Evolutionary conservation across 371 early-diverging fungal genomes (phyloP).

Genomic region (Apophysomyces trapeziformis): DNA sequence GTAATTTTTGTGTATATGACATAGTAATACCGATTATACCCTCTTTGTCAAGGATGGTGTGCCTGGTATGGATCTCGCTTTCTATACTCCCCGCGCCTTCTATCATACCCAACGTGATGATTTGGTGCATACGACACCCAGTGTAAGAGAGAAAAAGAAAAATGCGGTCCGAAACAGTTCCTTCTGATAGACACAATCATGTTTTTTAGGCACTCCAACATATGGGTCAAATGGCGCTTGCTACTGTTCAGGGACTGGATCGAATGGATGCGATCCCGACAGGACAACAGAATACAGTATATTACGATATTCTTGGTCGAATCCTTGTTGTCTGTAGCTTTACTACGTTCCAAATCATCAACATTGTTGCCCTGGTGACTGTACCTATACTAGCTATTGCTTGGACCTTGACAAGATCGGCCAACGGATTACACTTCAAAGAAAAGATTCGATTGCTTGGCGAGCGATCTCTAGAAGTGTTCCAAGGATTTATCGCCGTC

Average conservation of each 20-base stretch:
- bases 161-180: background rate
- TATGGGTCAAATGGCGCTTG: conserved; percentile 63
- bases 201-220: conserved; percentile 35
- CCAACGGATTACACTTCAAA: background rate
- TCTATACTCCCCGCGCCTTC: conserved; percentile 62
- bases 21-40: conserved; percentile 69
- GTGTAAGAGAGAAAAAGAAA: conserved; percentile 29
- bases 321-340: conserved; percentile 52
- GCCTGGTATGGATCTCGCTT: conserved; percentile 74
- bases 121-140: conserved; percentile 47
- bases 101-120: conserved; percentile 70
- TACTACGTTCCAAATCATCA: conserved; percentile 45
- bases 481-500: background rate
- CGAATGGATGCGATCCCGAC: conserved; percentile 21
- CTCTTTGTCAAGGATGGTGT: conserved; percentile 59
- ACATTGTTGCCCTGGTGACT: conserved; percentile 39
- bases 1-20: background rate
- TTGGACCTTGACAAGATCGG: background rate
- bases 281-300: conserved; percentile 29
- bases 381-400: conserved; percentile 27
- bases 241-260: conserved; percentile 40
- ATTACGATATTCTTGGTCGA: conserved; percentile 57
- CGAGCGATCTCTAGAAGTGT: background rate
- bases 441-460: background rate
- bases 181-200: no score